Base-by-base conservation (phyloP, 192 early-diverging fungal genomes). In the Coemansia sp. region DNA sequence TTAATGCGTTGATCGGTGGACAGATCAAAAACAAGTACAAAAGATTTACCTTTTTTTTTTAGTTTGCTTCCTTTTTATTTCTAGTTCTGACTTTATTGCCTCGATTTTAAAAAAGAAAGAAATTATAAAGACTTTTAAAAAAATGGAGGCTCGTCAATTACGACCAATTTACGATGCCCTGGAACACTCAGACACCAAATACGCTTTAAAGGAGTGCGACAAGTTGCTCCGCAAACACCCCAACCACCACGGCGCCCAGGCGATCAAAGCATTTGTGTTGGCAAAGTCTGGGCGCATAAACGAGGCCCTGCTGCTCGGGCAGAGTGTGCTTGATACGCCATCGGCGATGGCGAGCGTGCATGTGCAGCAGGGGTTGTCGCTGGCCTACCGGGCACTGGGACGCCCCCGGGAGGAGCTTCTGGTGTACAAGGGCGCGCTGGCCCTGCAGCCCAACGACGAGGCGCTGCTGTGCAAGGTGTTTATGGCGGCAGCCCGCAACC, bases 201-300 rank as follows among this genome's bases (percentile, higher is more conserved):
- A 32, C 19, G 75, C 65, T 6, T 54, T 62, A 16, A 30, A 31
- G 1, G 75, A 72, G 43, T 72, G 69, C 50, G 44, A 64, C 6
- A 38, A 50, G 19, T 28, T 78, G 53, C 65, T 78, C 33, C 61
- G 62, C 33, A 78, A 38, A 16, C 57, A 78, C 25, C 54, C 69
- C 7, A 78, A 56, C 46, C 69, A 69, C n/a, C n/a, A n/a, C n/a
- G n/a, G n/a, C n/a, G n/a, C n/a, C n/a, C 45, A 90, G 85, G 87
- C 91, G 0, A 64, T 93, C 38, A 94, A 93, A 73, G 86, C 88
- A 12, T 75, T 92, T 31, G n/a, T n/a, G n/a, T n/a, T n/a, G n/a
- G n/a, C n/a, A n/a, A n/a, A n/a, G n/a, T n/a, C n/a, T n/a, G n/a
- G n/a, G n/a, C n/a, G n/a, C n/a, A n/a, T n/a, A n/a, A n/a, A n/a